phyloP scores from a whole-genome alignment of 768 basidiomycete species.

The Xerocomus potaroensis region DNA sequence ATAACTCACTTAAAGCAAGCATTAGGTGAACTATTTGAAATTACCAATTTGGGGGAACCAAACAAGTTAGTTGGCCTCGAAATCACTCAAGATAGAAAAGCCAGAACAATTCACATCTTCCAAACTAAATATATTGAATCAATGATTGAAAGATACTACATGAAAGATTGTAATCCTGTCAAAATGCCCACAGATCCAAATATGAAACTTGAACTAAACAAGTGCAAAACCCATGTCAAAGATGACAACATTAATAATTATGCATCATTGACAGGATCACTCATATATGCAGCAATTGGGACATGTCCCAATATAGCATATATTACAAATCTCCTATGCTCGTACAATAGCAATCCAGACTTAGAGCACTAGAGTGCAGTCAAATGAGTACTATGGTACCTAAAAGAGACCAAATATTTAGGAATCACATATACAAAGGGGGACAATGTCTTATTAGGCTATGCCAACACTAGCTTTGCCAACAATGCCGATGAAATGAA shows the following conservation, averaged over 20 bases:
- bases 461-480: constrained; percentile 26
- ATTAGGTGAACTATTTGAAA: constrained; percentile 1
- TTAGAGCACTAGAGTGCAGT: constrained; percentile 8
- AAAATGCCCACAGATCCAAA: constrained; percentile 1
- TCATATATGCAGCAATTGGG: constrained; percentile 21
- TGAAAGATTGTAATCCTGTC: constrained; percentile 1
- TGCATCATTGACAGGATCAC: constrained; percentile 7
- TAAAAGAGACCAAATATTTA: constrained; percentile 3
- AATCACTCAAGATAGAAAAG: constrained; percentile 1
- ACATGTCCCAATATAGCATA: constrained; percentile 12
- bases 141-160: background rate
- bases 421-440: background rate
- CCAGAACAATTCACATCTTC: background rate
- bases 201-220: background rate
- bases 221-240: rapidly evolving
- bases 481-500: constrained; percentile 17
- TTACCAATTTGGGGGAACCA: constrained; percentile 15
- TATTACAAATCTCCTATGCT: constrained; percentile 1
- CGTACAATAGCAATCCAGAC: constrained; percentile 5
- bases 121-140: constrained; percentile 10
- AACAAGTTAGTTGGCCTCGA: constrained; percentile 17
- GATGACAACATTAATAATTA: background rate
- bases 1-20: constrained; percentile 1
- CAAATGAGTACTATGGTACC: constrained; percentile 14
- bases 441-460: constrained; percentile 6